phyloP scores from a whole-genome alignment of 768 basidiomycete genomes.

The Cyathus striatus region DNA sequence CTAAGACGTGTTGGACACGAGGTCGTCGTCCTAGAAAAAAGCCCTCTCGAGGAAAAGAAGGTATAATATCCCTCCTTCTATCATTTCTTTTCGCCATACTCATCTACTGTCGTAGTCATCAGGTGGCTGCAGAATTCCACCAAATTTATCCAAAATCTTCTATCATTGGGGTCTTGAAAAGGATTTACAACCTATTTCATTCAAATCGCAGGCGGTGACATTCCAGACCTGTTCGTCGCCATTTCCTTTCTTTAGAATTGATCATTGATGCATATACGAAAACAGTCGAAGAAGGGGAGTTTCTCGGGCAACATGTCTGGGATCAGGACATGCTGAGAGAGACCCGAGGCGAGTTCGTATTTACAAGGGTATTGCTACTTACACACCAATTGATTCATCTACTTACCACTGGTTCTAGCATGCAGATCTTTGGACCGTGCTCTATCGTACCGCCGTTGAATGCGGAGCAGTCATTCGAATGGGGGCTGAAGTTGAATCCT shows the following conservation, averaged over 20 bases:
- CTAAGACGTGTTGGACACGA: conserved; percentile 50
- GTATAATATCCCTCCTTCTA: too few species aligned
- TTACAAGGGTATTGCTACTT: conserved; percentile 31
- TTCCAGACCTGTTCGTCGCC: conserved; percentile 9
- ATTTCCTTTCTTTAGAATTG: too few species aligned
- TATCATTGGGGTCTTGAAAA: conserved; percentile 46
- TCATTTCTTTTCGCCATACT: conserved; percentile 2
- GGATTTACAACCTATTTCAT: conserved; percentile 13
- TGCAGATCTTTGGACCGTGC: conserved; percentile 42
- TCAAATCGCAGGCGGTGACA: conserved; percentile 19
- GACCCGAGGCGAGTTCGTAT: conserved; percentile 31
- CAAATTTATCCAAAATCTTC: conserved; percentile 53
- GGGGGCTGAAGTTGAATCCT: conserved; percentile 20
- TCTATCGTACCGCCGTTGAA: conserved; percentile 39
- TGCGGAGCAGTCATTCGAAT: conserved; percentile 39
- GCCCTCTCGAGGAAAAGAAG: conserved; percentile 5
- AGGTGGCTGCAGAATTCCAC: conserved; percentile 31
- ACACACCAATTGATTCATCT: too few species aligned
- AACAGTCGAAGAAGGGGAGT: conserved; percentile 46
- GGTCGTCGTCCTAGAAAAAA: conserved; percentile 46
- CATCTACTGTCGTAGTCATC: conserved; percentile 1
- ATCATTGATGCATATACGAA: too few species aligned
- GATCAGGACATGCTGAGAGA: conserved; percentile 46
- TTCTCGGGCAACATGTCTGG: conserved; percentile 46
- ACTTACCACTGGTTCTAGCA: conserved; percentile 29